A percentile compares a stretch with the other conserved stretches of the same genome.
phyloP scores from a whole-genome alignment of 805 yeast genomes.

The Schizosaccharomyces octosporus region DNA sequence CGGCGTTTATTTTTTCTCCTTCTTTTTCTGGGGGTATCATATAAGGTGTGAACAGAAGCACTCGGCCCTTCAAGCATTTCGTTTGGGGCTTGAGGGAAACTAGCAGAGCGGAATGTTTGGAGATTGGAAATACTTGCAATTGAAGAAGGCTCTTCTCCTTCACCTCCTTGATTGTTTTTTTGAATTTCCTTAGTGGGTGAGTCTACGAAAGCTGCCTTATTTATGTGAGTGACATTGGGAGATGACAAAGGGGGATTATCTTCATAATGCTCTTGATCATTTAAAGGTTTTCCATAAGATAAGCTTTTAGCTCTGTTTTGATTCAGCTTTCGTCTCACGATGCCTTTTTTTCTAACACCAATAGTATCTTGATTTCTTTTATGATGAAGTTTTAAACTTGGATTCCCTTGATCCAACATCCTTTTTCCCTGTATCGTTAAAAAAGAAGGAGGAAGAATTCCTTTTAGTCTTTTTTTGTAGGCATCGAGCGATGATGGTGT shows the following conservation, averaged over 20 bases:
- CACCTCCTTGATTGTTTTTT: no score
- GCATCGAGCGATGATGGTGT: conserved; percentile 4
- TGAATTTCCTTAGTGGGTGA: no score
- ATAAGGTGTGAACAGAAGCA: not conserved
- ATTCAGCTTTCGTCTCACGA: conserved; percentile 7
- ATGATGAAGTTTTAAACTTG: not conserved
- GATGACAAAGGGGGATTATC: no score
- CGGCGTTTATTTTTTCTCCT: not conserved
- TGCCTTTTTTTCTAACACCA: conserved; percentile 5
- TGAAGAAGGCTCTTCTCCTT: no score
- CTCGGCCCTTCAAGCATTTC: not conserved
- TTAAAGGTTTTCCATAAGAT: not conserved
- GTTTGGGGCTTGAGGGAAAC: no score
- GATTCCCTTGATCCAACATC: not conserved
- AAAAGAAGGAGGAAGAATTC: conserved; percentile 11
- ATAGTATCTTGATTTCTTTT: no score
- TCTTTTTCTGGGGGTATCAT: not conserved
- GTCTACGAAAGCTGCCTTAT: no score
- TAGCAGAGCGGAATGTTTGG: no score
- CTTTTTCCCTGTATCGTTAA: conserved; percentile 7
- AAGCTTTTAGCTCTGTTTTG: not conserved
- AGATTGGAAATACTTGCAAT: no score
- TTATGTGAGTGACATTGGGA: no score
- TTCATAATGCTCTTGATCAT: no score
- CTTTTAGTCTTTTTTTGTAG: conserved; percentile 8